These are phyloP conservation scores for Pleurotus ostreatus DNA, from an alignment of 768 basidiomycete genomes.

Conservation along the genomic window DNA sequence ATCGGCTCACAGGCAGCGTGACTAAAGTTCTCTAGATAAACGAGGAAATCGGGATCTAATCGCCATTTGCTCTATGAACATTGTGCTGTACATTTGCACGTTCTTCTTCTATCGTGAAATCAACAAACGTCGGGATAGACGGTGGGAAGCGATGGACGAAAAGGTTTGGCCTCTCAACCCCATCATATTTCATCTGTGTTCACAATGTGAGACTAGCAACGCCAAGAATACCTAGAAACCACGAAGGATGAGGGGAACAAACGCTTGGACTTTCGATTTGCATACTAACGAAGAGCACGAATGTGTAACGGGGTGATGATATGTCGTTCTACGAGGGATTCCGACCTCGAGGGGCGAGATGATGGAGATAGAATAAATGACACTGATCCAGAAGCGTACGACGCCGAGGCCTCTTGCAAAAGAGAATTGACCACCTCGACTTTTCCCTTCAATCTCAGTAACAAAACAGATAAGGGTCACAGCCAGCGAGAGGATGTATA, in stretches of 20 bases:
- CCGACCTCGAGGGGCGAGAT: background rate
- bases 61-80: constrained; percentile 49
- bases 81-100: constrained; percentile 46
- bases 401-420: no score
- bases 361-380: no score
- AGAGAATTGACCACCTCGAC: background rate
- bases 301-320: no score
- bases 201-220: constrained; percentile 33
- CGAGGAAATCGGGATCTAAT: constrained; percentile 56
- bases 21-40: constrained; percentile 35
- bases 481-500: constrained; percentile 45
- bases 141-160: constrained; percentile 46
- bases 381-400: no score
- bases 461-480: constrained; percentile 49
- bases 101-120: constrained; percentile 52
- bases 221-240: constrained; percentile 52
- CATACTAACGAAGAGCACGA: constrained; percentile 31
- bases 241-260: constrained; percentile 59
- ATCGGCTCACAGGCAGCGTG: background rate
- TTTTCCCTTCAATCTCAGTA: background rate
- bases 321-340: background rate
- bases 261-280: constrained; percentile 60
- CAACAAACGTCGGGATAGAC: constrained; percentile 43
- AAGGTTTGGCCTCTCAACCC: constrained; percentile 28
- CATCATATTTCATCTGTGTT: background rate